phyloP scores from a whole-genome alignment of 176 grass and related monocot genomes.

The Melocanna baccifera region DNA sequence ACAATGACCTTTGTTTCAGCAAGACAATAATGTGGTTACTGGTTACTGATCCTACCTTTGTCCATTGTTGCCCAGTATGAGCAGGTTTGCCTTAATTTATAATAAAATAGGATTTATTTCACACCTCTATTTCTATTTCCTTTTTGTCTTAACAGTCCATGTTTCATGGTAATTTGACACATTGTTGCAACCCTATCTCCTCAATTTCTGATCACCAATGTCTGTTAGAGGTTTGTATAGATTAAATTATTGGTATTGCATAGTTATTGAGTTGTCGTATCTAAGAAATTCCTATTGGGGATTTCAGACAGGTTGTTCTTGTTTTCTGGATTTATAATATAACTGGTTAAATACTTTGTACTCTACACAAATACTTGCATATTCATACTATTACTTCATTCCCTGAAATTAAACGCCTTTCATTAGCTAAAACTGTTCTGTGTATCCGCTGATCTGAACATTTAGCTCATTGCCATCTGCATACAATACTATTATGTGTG shows the following conservation, averaged over 20 bases:
- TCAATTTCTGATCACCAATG: not conserved
- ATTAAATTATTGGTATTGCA: not conserved
- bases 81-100: not conserved
- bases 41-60: not conserved
- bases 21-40: not conserved
- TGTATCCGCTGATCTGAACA: not conserved
- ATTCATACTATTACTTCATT: not conserved
- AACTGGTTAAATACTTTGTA: not conserved
- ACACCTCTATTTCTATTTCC: not conserved
- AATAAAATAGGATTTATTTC: not conserved
- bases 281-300: conserved; percentile 14
- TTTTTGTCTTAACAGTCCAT: not conserved
- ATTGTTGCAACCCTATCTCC: not conserved
- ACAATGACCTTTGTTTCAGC: not conserved
- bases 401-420: not conserved
- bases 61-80: conserved; percentile 7
- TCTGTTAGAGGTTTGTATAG: not conserved
- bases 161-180: conserved; percentile 8
- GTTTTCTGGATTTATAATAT: conserved; percentile 3
- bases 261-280: not conserved
- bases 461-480: not conserved
- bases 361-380: not conserved
- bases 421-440: not conserved
- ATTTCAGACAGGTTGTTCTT: not conserved
- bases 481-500: not conserved